Evolutionary conservation across 192 early-diverging fungal genomes (phyloP), one percentile per base, ranked within the genome.

Genomic region (Rhizoclosmatium globosum): DNA sequence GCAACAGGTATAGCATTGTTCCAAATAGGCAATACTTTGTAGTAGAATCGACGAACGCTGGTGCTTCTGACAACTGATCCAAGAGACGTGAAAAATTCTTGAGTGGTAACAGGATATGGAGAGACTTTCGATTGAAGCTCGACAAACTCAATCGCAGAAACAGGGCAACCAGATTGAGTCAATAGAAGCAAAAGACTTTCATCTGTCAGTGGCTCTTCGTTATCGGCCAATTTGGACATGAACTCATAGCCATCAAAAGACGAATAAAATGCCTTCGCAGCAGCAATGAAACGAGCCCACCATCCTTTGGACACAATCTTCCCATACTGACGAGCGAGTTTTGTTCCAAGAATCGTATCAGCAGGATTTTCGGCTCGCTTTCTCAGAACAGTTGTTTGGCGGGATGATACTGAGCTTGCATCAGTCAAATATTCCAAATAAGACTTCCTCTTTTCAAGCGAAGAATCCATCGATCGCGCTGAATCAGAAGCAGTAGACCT

Each of bases 341-440:
- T 44, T 41, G 46, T 68, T 44, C 56, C 77, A 6, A 56, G 11
- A 58, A 71, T 64, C 9, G 68, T 71, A 56, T 78, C 68, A 46
- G 9, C 68, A 13, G 77, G 77, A 60, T 46, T 6, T 21, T 71
- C 42, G 23, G 70, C 67, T n/a, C 41, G 66, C 39, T 57, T 21
- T 23, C 45, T n/a, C 66, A 31, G 6, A 13, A 21, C 7, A 7
- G 72, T 58, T 15, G 59, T 62, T 7, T 6, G 7, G 2, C 15
- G 17, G 6, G 74, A 65, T 17, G 57, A 41, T 50, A 67, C 42
- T 46, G 74, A 76, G 21, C 45, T 53, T 3, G 46, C 23, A 23
- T 76, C 74, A 11, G 48, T 76, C 47, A 76, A 53, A 39, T 64
- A 76, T 21, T 76, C 74, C 19, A 76, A 19, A 46, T 50, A 76